These are phyloP conservation scores for Kwoniella dendrophila DNA, from an alignment of 768 basidiomycete genomes.

Conservation along the genomic window DNA sequence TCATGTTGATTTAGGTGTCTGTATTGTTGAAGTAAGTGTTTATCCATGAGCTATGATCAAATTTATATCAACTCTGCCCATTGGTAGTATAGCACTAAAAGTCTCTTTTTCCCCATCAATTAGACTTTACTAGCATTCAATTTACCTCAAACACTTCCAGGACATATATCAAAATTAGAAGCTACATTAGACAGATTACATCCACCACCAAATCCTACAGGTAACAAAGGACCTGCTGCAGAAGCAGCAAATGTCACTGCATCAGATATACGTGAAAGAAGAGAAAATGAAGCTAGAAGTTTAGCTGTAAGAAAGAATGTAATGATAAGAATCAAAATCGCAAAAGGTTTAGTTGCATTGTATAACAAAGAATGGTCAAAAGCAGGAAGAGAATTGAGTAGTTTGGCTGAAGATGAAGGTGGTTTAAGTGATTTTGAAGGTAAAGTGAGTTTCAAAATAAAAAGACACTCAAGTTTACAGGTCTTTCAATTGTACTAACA, in stretches of 20 bases:
- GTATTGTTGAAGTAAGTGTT: slow-evolving; percentile 56
- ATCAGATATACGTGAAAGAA: slow-evolving; percentile 37
- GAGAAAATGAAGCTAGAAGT: slow-evolving; percentile 58
- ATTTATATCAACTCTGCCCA: not conserved
- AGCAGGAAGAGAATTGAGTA: slow-evolving; percentile 73
- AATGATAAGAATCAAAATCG: slow-evolving; percentile 78
- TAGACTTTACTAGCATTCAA: slow-evolving; percentile 30
- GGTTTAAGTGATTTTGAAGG: slow-evolving; percentile 78
- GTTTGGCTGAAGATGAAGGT: slow-evolving; percentile 58
- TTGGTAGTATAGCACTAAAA: slow-evolving; percentile 50
- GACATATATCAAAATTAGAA: slow-evolving; percentile 96
- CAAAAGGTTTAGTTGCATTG: slow-evolving; percentile 74
- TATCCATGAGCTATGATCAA: not conserved
- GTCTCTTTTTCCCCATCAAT: not conserved
- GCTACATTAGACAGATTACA: slow-evolving; percentile 71
- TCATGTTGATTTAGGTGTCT: slow-evolving; percentile 82
- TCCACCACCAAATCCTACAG: slow-evolving; percentile 26
- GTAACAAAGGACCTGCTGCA: slow-evolving; percentile 21
- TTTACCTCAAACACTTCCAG: slow-evolving; percentile 60
- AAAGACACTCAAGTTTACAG: too few species aligned
- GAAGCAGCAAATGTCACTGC: slow-evolving; percentile 50
- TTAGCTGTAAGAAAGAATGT: slow-evolving; percentile 68
- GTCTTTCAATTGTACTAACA: too few species aligned
- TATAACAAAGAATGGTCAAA: slow-evolving; percentile 74
- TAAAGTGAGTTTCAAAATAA: slow-evolving; percentile 60